phyloP scores from a whole-genome alignment of 2,329 filamentous ascomycete genomes.

The Talaromyces amestolkiae region DNA sequence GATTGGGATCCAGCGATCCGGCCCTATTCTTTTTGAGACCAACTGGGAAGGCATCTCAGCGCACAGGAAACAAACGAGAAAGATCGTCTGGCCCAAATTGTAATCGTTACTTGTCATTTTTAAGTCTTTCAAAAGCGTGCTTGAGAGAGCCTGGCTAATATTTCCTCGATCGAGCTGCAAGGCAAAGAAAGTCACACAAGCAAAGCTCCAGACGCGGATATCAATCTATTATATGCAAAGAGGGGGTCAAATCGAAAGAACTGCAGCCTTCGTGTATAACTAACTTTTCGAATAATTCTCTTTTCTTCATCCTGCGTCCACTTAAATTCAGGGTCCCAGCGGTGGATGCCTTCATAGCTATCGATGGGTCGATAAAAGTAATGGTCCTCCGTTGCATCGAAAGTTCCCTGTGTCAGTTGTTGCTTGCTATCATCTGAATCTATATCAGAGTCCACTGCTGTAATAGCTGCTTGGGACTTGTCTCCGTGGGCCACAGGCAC shows the following conservation, averaged over 20 bases:
- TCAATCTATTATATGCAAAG: neutral
- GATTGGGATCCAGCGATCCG: conserved; percentile 36
- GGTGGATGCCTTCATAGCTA: neutral
- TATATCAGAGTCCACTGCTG: neutral
- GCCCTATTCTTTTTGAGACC: conserved; percentile 57
- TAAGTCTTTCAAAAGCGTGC: conserved; percentile 1
- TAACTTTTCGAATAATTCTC: neutral
- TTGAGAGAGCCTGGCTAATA: conserved; percentile 7
- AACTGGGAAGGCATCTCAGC: conserved; percentile 62
- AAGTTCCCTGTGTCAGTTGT: neutral
- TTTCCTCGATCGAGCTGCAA: conserved; percentile 14
- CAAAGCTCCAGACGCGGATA: neutral
- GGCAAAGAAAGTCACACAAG: neutral
- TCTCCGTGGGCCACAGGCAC: neutral
- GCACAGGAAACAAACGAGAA: conserved; percentile 52
- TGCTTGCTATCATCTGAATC: neutral
- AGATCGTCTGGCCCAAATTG: conserved; percentile 50
- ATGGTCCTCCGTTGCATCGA: neutral
- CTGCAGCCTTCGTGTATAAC: neutral
- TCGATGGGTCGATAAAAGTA: neutral
- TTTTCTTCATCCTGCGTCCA: neutral
- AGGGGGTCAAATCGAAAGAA: neutral
- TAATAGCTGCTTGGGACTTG: neutral
- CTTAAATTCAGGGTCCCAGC: neutral
- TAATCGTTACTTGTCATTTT: conserved; percentile 5